These are phyloP conservation scores for Fusarium proliferatum DNA, from an alignment of 2,329 filamentous ascomycete species.

Conservation along the genomic window DNA sequence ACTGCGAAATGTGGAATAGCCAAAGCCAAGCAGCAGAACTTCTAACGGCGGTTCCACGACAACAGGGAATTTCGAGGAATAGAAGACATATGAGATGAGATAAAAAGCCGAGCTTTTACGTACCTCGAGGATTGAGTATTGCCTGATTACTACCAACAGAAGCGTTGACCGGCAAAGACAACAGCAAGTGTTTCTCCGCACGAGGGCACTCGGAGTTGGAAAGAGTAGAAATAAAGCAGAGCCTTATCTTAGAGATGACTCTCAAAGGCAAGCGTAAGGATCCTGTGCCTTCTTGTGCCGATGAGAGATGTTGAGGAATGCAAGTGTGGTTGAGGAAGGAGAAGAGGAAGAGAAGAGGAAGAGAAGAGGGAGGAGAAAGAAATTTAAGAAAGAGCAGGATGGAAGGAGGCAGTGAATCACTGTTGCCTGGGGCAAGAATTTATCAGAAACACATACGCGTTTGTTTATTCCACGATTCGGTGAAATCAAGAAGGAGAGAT, in stretches of 20 bases:
- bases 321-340: conserved; percentile 4
- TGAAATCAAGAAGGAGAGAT: conserved; percentile 1
- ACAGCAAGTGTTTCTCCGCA: neutral
- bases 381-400: neutral
- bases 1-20: neutral
- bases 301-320: conserved; percentile 6
- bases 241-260: neutral
- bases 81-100: neutral
- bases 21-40: neutral
- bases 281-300: neutral
- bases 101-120: neutral
- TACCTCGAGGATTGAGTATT: conserved; percentile 16
- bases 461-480: neutral
- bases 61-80: too few relatives aligned
- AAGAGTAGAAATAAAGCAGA: neutral
- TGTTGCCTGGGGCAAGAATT: conserved; percentile 9
- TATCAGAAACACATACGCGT: neutral
- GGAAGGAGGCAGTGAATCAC: conserved; percentile 1
- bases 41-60: neutral
- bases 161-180: neutral
- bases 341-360: neutral
- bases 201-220: neutral
- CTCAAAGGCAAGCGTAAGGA: neutral
- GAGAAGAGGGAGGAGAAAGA: neutral
- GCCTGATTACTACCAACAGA: neutral